Evolutionary conservation across 768 basidiomycete species (phyloP), one percentile per base, ranked within the genome.

Genomic region (Suillus weaverae): DNA sequence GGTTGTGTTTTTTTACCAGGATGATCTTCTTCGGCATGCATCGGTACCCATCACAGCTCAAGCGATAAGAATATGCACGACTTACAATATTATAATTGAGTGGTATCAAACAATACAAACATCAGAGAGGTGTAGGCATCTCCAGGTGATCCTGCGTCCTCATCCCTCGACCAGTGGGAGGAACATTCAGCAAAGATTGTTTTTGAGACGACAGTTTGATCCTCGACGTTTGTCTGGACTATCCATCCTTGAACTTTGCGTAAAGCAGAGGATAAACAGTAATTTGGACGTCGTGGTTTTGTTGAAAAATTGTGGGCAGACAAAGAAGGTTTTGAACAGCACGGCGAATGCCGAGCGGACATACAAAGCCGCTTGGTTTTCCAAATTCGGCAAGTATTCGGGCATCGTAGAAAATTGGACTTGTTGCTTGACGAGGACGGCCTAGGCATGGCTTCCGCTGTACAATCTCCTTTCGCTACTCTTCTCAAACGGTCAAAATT

Each of bases 71-170:
- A 59, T 32, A 41, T 59, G 18, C 16, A 30, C 10, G 39, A 59
- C 57, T 59, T 39, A 62, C 62, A 67, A 70, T 59, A 51, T 46
- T 54, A 51, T 41, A 38, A 64, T 65, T 67, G 53, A 16, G 68
- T 60, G 26, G 65, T 66, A 54, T 70, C 41, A 63, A 62, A 48
- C 35, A 39, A 7, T 26, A 55, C 35, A 54, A 57, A 22, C 38
- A 32, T 22, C 59, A 67, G 14, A 30, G 3, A 26, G 33, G 39
- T 92, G 87, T 91, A 76, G 83, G 81, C 86, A 76, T 80, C 89
- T 85, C 90, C 89, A 93, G 92, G 92, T 94, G 88, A 89, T 94
- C 92, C 87, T 83, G 91, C 92, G 81, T 94, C 92, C 89, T 91
- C 30, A 79, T 89, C 83, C 85, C 92, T 94, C 92, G 77, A 94